Base-by-base conservation (phyloP, 352 stramenopile species). In the Nothophytophthora sp. region DNA sequence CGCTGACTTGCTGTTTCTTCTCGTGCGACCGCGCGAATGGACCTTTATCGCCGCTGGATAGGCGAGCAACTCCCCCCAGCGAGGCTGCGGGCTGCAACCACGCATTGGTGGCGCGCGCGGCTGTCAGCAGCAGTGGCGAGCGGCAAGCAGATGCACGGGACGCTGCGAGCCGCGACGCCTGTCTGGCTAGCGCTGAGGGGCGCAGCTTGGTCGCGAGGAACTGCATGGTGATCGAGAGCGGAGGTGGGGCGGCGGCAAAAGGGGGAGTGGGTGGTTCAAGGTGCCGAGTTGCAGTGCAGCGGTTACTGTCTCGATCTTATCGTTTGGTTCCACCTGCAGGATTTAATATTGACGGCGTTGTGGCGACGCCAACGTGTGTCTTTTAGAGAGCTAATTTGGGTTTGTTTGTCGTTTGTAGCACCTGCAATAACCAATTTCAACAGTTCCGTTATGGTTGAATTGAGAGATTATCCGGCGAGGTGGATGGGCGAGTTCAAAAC, bases 11-110 rank as follows among this genome's bases (percentile, higher is more conserved):
- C 33, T 53, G 52, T 22, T 43, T 40, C 13, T 16, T 52, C 50
- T 55, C 67, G 20, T 50, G 55, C 4, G 61, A 67, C 5, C 61
- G 41, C 2, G 55, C 50, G 25, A 70, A 70, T 7, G 59, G 46
- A 13, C 52, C 59, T 27, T 55, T 58, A 34, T 42, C 54, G 20
- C 45, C 55, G 23, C 45, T 50, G 15, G 61, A 59, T 12, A 63
- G 46, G 8, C 18, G 6, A 23, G 43, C 50, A 19, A 12, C 25
- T 13, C n/a, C 5, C 8, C 39, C 15, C 4, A 28, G 22, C 4
- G 38, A 32, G 1, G n/a, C 16, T 3, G 22, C 15, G 20, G 38
- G 13, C 29, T 34, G 41, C 18, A 38, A 25, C 18, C 44, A 45
- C 16, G 27, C 39, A 15, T 52, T 29, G 11, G 34, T 15, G 6